Base-by-base conservation (phyloP, 306 rosid genomes). In the Vachellia collinsii region DNA sequence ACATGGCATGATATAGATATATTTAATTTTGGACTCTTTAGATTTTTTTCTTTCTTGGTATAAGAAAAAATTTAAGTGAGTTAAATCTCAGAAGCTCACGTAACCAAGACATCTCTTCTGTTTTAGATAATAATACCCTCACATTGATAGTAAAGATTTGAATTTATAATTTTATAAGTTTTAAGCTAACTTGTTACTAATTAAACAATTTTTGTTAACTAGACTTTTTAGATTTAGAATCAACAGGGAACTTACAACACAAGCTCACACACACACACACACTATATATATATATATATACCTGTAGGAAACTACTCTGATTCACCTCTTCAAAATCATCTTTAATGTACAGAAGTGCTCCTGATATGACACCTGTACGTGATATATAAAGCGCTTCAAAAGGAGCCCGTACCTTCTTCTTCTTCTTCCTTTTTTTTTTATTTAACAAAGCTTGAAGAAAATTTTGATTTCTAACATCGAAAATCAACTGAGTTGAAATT, bases 321-420 rank as follows among this genome's bases (percentile, higher is more conserved):
- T 74, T 62, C 66, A 86, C 89, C 3, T 3, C 70, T 44, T 80
- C 73, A 83, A 86, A 86, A 50, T 86, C 89, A 80, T 83, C 87
- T 77, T 83, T 86, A 6, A 86, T 86, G 25, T 83, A 86, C 58
- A 80, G 68, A 59, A 86, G 87, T 3, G 89, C 87, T 69, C 87
- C 87, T 67, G 89, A 86, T 80, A 86, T 83, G 5, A 83, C 89
- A 66, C 89, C 86, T 82, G 77, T 59, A 29, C 34, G 34, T 29
- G 12, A 70, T 2, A 12, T 20, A 53, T 71, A 62, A 29, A 77
- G 41, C 17, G 5, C 5, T 61, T 62, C 29, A 62, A 62, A 34
- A 12, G 68, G 6, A 29, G 42, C n/a, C 29, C 7, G 42, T n/a
- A 29, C 25, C 25, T 19, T 19, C 0, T 61, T 11, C 5, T 23